Conservation (phyloP, 1,284 basidiomycete species). For the Neolentinus lepideus region DNA sequence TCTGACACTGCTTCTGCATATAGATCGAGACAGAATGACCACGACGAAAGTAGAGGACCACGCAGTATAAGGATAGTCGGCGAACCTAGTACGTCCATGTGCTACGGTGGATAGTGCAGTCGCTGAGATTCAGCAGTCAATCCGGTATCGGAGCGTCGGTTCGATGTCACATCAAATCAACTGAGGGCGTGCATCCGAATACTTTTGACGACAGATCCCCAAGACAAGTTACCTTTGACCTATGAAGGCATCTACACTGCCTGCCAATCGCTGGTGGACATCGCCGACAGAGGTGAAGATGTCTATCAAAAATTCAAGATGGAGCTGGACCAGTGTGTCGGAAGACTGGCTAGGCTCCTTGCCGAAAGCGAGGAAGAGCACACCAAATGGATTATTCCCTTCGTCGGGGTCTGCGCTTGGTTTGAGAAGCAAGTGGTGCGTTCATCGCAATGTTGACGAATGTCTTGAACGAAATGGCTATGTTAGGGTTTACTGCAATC, state of each 20-base stretch:
- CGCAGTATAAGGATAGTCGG: constrained; percentile 38
- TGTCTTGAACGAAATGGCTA: not conserved
- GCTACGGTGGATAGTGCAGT: not conserved
- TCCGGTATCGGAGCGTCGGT: constrained; percentile 7
- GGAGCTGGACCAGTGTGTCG: constrained; percentile 46
- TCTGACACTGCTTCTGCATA: constrained; percentile 57
- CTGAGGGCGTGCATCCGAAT: constrained; percentile 35
- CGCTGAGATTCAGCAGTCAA: constrained; percentile 11
- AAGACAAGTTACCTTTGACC: constrained; percentile 31
- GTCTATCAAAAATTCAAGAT: constrained; percentile 45
- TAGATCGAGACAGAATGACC: constrained; percentile 32
- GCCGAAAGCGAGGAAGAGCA: constrained; percentile 15
- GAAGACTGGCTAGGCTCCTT: constrained; percentile 31
- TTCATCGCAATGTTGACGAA: constrained; percentile 4
- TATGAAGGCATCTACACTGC: constrained; percentile 50
- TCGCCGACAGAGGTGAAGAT: constrained; percentile 42
- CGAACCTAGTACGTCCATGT: constrained; percentile 24
- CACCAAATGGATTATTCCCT: constrained; percentile 42
- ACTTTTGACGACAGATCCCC: constrained; percentile 31
- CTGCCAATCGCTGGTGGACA: constrained; percentile 46
- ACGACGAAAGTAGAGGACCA: constrained; percentile 23
- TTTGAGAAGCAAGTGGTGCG: constrained; percentile 58
- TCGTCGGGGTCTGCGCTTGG: constrained; percentile 51
- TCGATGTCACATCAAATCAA: constrained; percentile 20
- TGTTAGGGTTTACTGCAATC: constrained; percentile 45